Evolutionary conservation across 2,329 filamentous ascomycete species (phyloP), one percentile per base, ranked within the genome.

Genomic region (Parastagonospora nodorum): DNA sequence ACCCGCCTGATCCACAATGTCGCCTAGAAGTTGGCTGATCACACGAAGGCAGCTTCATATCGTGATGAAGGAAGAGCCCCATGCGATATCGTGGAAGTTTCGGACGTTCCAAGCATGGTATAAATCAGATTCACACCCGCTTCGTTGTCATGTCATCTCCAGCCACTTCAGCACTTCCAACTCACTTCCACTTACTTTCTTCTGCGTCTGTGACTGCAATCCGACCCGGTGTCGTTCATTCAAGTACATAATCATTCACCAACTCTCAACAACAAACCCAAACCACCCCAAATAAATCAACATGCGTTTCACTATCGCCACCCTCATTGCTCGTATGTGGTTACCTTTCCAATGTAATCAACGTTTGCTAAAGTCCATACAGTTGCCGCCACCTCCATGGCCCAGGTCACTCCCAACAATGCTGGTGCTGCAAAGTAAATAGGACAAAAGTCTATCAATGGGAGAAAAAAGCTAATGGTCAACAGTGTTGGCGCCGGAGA

Each of bases 211-310:
- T 54, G 66, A 69, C 64, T 58, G 61, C 61, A 61, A 42, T 48
- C 48, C 57, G 66, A 63, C 65, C 66, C 54, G 66, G 66, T 50
- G 61, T 69, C 66, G 53, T 66, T 68, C 52, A 58, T 59, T 61
- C 36, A 52, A 51, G 39, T 41, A 48, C 31, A 48, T 36, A 41
- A 28, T 37, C 29, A 14, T 45, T 31, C 42, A 35, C 6, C 36
- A 33, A 47, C 14, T 15, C 50, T 15, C 50, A 47, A 45, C 54
- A 24, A 38, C 29, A 28, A 42, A 14, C 10, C 35, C 40, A 15
- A 41, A 44, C 40, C 43, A 37, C 38, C 14, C 37, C 38, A 28
- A 31, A 52, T 27, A 24, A 10, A 45, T 28, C 50, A 63, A 40
- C 1, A 64, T 64, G 61, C 60, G 55, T 55, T 55, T 55, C 47